These are phyloP conservation scores for Arthroderma sp. DNA, from an alignment of 2,329 filamentous ascomycete genomes.

Conservation along the genomic window DNA sequence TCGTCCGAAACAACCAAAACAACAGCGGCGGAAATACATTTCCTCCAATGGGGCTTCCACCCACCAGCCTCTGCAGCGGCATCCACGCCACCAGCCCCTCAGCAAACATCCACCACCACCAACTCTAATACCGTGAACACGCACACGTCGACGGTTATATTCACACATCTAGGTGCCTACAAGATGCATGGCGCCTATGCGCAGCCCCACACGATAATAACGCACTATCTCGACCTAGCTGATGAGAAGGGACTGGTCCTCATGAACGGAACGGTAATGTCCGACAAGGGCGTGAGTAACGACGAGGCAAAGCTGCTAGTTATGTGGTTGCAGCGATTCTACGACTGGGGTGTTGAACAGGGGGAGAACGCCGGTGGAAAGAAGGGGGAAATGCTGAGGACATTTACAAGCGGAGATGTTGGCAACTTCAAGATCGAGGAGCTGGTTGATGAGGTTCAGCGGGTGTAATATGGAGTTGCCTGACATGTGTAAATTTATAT, in stretches of 20 bases:
- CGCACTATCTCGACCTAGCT: conserved; percentile 74
- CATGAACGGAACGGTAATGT: conserved; percentile 68
- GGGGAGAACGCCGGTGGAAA: conserved; percentile 34
- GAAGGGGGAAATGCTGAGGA: conserved; percentile 60
- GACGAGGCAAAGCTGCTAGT: conserved; percentile 81
- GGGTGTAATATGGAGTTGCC: background rate
- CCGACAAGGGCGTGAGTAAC: conserved; percentile 60
- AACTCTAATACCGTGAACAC: conserved; percentile 33
- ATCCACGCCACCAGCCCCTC: conserved; percentile 13
- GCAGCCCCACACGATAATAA: conserved; percentile 83
- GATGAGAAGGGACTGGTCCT: conserved; percentile 65
- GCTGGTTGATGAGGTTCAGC: conserved; percentile 75
- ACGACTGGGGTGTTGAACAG: conserved; percentile 49
- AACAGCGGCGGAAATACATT: conserved; percentile 69
- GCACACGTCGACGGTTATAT: conserved; percentile 63
- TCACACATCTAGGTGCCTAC: conserved; percentile 87
- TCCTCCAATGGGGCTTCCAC: conserved; percentile 92
- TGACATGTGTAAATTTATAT: too few species aligned
- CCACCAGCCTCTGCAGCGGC: conserved; percentile 36
- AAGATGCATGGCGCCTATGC: conserved; percentile 83
- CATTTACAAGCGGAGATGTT: conserved; percentile 67
- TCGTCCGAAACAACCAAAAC: conserved; percentile 40
- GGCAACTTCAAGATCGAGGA: conserved; percentile 66
- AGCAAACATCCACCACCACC: conserved; percentile 5
- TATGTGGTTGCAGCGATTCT: conserved; percentile 91